These are phyloP conservation scores for Podospora pseudoanserina DNA, from an alignment of 495 filamentous ascomycete genomes.

Conservation along the genomic window DNA sequence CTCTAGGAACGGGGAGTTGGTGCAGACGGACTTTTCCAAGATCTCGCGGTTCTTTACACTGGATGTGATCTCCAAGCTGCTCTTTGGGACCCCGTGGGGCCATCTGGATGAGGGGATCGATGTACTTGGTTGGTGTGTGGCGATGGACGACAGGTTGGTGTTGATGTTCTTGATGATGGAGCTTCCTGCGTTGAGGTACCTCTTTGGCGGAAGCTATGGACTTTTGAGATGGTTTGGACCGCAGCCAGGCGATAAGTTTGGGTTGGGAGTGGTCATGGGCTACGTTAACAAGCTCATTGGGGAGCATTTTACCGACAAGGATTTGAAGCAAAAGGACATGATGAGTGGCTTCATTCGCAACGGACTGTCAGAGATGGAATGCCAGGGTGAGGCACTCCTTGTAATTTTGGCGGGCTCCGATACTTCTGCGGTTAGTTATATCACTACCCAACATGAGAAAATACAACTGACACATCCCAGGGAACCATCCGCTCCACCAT, in stretches of 20 bases:
- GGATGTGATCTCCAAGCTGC: constrained; percentile 44
- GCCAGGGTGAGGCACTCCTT: constrained; percentile 39
- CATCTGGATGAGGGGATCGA: constrained; percentile 14
- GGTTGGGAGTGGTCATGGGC: constrained; percentile 11
- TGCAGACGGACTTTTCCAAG: constrained; percentile 30
- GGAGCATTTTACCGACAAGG: neutral
- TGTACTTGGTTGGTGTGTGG: constrained; percentile 3
- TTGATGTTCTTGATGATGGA: too few relatives aligned
- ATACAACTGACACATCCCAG: too few relatives aligned
- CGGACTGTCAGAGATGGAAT: constrained; percentile 39
- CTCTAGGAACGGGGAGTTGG: constrained; percentile 12
- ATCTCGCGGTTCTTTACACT: constrained; percentile 42
- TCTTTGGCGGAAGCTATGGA: neutral
- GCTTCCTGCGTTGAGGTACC: too few relatives aligned
- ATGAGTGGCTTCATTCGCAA: constrained; percentile 31
- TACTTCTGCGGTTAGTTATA: constrained; percentile 46
- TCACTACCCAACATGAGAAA: too few relatives aligned
- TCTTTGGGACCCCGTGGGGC: constrained; percentile 49
- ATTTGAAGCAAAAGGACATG: constrained; percentile 10
- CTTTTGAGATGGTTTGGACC: constrained; percentile 2
- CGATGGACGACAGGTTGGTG: neutral
- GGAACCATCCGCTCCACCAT: constrained; percentile 37
- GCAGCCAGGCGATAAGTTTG: constrained; percentile 8
- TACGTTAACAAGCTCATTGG: constrained; percentile 6
- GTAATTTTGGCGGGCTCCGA: constrained; percentile 57